These are phyloP conservation scores for Xanthoconium separans DNA, from an alignment of 1,284 basidiomycete genomes.

Conservation along the genomic window DNA sequence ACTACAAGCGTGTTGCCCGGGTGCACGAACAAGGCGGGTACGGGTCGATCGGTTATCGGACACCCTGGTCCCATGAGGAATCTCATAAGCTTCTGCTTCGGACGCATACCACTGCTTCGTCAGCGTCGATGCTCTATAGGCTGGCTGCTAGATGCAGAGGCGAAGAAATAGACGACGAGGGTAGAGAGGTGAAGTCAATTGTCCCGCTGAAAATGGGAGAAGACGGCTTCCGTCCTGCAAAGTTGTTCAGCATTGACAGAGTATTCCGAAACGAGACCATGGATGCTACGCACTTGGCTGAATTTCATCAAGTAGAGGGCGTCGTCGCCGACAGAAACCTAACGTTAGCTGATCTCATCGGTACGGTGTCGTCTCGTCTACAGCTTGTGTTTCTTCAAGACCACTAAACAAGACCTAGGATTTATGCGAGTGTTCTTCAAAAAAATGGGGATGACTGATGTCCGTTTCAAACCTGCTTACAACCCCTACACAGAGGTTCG, in stretches of 20 bases:
- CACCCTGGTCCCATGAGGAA: constrained; percentile 94
- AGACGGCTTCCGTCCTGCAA: constrained; percentile 92
- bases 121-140: constrained; percentile 92
- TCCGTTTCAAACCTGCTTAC: constrained; percentile 97
- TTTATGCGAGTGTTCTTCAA: constrained; percentile 99
- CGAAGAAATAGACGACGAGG: constrained; percentile 49
- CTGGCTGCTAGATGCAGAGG: constrained; percentile 77
- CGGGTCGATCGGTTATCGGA: constrained; percentile 96
- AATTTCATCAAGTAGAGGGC: constrained; percentile 99
- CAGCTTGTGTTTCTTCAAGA: neutral
- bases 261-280: constrained; percentile 99
- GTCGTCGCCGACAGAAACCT: constrained; percentile 95
- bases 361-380: constrained; percentile 44
- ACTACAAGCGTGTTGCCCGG: constrained; percentile 86
- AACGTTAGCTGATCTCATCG: constrained; percentile 96
- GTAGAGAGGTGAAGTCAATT: constrained; percentile 33
- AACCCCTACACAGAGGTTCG: constrained; percentile 94
- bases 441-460: constrained; percentile 94
- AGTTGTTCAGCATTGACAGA: constrained; percentile 97
- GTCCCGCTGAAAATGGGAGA: constrained; percentile 29
- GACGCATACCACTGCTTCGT: constrained; percentile 97
- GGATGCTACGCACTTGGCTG: constrained; percentile 98
- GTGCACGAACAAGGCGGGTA: constrained; percentile 91
- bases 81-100: constrained; percentile 90
- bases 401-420: constrained; percentile 45